Conservation (phyloP, 805 yeast species). For the Lipomyces yamanashiensis region DNA sequence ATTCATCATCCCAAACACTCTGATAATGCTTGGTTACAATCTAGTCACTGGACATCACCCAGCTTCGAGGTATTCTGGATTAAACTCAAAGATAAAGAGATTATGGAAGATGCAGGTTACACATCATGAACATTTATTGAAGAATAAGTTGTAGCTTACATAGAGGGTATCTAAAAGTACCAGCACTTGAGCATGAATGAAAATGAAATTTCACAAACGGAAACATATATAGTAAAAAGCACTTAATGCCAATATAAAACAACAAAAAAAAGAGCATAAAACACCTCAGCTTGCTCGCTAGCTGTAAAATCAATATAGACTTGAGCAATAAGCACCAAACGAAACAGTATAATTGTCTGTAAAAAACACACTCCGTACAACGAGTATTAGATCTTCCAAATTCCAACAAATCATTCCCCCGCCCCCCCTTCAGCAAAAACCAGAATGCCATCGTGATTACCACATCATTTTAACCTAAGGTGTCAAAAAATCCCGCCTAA, state of each 20-base stretch:
- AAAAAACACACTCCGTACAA: too few species aligned
- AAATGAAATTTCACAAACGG: not conserved
- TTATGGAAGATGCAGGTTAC: constrained; percentile 25
- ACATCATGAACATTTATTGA: not conserved
- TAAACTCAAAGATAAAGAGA: not conserved
- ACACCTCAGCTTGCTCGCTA: not conserved
- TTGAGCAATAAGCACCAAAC: not conserved
- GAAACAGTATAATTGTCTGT: too few species aligned
- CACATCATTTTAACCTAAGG: not conserved
- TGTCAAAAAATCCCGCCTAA: constrained; percentile 30
- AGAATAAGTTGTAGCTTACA: not conserved
- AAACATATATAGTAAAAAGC: not conserved
- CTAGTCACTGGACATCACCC: not conserved
- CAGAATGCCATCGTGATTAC: not conserved
- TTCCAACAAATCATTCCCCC: too few species aligned
- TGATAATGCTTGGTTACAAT: constrained; percentile 8
- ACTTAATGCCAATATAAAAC: not conserved
- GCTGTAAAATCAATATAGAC: not conserved
- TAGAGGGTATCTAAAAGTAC: too few species aligned
- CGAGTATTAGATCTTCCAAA: too few species aligned
- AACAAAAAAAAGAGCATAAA: not conserved
- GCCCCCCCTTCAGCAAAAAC: not conserved
- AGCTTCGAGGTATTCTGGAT: not conserved
- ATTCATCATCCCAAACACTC: constrained; percentile 15
- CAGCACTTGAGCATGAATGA: not conserved